phyloP scores from a whole-genome alignment of 331 rosid species.

The Quercus phellos region DNA sequence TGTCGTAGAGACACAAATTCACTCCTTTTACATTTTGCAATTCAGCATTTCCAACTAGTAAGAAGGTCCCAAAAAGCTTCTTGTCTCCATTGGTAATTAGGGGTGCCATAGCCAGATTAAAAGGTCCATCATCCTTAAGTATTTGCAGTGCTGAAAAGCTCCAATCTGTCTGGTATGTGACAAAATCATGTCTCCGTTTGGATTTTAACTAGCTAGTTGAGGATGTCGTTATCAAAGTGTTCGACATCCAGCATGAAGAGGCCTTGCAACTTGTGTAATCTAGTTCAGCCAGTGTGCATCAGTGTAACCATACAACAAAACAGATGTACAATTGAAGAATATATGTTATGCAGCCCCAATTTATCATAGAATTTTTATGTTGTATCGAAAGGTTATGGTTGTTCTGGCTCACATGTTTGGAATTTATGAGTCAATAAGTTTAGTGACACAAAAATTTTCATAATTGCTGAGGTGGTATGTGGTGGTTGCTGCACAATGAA shows the following conservation, averaged over 20 bases:
- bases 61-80: conserved; percentile 83
- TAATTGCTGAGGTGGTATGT: too few relatives aligned
- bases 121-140: conserved; percentile 83
- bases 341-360: too few relatives aligned
- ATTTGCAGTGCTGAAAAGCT: conserved; percentile 74
- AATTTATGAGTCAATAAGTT: neutral
- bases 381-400: neutral
- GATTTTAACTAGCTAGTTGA: conserved; percentile 62
- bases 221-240: conserved; percentile 69
- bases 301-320: too few relatives aligned
- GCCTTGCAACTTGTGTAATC: conserved; percentile 47
- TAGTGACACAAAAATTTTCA: too few relatives aligned
- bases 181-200: neutral
- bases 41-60: conserved; percentile 75
- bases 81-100: conserved; percentile 87
- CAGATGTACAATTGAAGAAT: too few relatives aligned
- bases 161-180: conserved; percentile 85
- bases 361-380: too few relatives aligned
- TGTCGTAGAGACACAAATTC: conserved; percentile 31
- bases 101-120: conserved; percentile 91
- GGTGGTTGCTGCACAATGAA: too few relatives aligned
- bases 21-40: conserved; percentile 80
- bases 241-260: conserved; percentile 75
- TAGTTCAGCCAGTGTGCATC: too few relatives aligned
- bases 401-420: neutral